Percentiles rank a stretch among this genome's conserved stretches.
These are phyloP conservation scores for Triticum dicoccoides DNA, from an alignment of 176 grass and related monocot species.

Conservation along the genomic window DNA sequence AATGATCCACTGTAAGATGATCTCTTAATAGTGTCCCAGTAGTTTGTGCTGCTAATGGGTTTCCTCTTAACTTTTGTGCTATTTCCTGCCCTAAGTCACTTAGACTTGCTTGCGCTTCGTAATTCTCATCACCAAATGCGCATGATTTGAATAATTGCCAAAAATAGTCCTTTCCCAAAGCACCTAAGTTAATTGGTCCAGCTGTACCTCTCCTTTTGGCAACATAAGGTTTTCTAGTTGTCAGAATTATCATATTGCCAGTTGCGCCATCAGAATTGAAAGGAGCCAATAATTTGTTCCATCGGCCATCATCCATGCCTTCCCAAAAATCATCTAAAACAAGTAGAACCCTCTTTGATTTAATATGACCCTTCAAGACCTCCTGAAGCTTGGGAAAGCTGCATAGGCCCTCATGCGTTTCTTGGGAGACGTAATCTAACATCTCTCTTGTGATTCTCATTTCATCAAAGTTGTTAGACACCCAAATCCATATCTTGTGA, in stretches of 20 bases:
- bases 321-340: constrained; percentile 40
- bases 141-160: background rate
- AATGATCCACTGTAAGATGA: background rate
- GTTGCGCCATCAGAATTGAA: background rate
- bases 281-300: constrained; percentile 14
- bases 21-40: background rate
- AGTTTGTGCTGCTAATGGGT: constrained; percentile 36
- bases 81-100: background rate
- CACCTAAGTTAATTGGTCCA: background rate
- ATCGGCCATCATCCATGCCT: background rate
- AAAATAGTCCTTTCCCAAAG: background rate
- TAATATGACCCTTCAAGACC: background rate
- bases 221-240: background rate
- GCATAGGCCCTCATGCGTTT: background rate
- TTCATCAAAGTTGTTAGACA: background rate
- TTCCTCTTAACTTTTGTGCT: background rate
- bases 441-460: background rate
- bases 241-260: background rate
- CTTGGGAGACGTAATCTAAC: background rate
- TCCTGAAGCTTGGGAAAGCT: background rate
- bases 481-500: background rate
- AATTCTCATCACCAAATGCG: constrained; percentile 28
- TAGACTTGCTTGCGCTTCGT: background rate
- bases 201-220: background rate
- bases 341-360: background rate